Evolutionary conservation across 202 grass and related monocot genomes (phyloP).

Genomic region (Sporobolus alterniflorus): DNA sequence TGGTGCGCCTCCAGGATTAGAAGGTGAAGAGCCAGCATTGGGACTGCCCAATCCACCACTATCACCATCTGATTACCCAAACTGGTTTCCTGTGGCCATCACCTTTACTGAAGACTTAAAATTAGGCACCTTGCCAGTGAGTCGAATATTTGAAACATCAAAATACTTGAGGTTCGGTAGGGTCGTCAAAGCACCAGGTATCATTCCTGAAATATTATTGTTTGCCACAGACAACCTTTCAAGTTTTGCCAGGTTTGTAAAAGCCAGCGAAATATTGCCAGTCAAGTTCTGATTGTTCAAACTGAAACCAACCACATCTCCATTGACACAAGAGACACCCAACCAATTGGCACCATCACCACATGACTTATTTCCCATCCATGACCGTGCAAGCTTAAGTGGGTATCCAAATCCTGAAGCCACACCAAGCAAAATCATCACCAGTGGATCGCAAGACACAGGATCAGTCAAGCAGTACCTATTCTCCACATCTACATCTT

Average conservation of each 20-base stretch:
- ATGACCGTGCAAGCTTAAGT: conserved; percentile 38
- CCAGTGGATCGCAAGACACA: conserved; percentile 54
- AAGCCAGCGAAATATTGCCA: conserved; percentile 69
- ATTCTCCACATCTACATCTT: conserved; percentile 56
- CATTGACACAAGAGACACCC: conserved; percentile 53
- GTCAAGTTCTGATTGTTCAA: conserved; percentile 64
- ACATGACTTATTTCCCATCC: conserved; percentile 72
- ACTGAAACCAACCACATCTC: conserved; percentile 45
- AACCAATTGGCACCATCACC: conserved; percentile 41
- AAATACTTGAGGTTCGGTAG: conserved; percentile 51
- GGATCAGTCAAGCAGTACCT: conserved; percentile 50
- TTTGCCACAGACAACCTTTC: conserved; percentile 54
- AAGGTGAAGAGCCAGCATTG: conserved; percentile 31
- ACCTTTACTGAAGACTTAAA: conserved; percentile 67
- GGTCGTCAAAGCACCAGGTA: conserved; percentile 61
- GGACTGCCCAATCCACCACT: conserved; percentile 25
- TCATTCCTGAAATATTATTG: conserved; percentile 60
- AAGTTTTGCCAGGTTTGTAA: conserved; percentile 69
- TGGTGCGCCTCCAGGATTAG: conserved; percentile 15
- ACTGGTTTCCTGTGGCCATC: conserved; percentile 54
- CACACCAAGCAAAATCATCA: conserved; percentile 63
- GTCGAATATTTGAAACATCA: conserved; percentile 79
- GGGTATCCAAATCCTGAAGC: conserved; percentile 84
- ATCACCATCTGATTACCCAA: conserved; percentile 50
- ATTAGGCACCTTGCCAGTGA: conserved; percentile 69